phyloP scores from a whole-genome alignment of 2,329 filamentous ascomycete species.

The Trichoderma sp. region DNA sequence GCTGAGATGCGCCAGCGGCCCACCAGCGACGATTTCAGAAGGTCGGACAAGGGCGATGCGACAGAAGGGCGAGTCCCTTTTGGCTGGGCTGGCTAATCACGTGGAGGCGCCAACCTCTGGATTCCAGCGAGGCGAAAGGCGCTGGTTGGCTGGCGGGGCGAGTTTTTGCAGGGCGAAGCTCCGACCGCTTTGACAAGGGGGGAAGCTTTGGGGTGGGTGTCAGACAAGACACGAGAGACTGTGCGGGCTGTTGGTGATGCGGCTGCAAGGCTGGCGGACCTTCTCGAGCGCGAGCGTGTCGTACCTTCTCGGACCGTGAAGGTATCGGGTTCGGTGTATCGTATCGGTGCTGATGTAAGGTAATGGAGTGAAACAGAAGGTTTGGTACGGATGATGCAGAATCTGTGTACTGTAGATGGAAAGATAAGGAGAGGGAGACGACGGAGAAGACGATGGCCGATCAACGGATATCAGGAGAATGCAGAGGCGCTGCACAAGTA shows the following conservation, averaged over 20 bases:
- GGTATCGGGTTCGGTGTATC: no score
- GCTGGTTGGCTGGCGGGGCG: slow-evolving; percentile 17
- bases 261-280: neutral
- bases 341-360: neutral
- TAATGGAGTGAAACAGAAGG: neutral
- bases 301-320: neutral
- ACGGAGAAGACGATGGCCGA: neutral
- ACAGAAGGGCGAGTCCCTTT: neutral
- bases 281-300: neutral
- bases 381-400: no score
- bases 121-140: slow-evolving; percentile 12
- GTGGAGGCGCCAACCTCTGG: slow-evolving; percentile 29
- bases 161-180: neutral
- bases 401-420: no score
- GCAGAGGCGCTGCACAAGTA: neutral
- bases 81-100: slow-evolving; percentile 30
- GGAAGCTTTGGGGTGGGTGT: neutral
- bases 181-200: neutral
- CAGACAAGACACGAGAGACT: neutral
- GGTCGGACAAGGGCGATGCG: slow-evolving; percentile 15
- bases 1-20: slow-evolving; percentile 30
- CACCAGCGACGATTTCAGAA: slow-evolving; percentile 25
- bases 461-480: neutral
- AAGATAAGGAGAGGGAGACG: neutral
- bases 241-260: neutral